Evolutionary conservation across 129 eudicot genomes (phyloP), one percentile per base, ranked within the genome.

Genomic region (Artemisia argyi): DNA sequence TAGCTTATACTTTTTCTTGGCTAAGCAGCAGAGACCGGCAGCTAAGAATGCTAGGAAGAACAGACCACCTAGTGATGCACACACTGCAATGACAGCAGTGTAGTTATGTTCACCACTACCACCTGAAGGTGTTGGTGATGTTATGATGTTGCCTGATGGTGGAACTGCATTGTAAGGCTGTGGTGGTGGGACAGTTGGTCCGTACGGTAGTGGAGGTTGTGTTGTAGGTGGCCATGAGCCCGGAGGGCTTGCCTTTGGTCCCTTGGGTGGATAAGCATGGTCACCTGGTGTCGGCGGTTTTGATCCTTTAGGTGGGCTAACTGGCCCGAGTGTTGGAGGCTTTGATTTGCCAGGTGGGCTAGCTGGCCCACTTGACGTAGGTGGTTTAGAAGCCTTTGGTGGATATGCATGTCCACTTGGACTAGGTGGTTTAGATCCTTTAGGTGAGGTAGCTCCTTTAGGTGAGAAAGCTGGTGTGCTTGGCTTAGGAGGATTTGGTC

Each of bases 21-120:
- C 83, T 72, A 87, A 56, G 69, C 92, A 90, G 28, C 86, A 84
- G 24, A 90, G 85, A 2, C 91, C 90, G 12, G 75, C 74, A 9
- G 93, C 96, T 0, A 90, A 81, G 78, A 90, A 90, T 70, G 93
- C 96, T 1, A 90, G 83, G 82, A 90, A 84, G 72, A 87, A 83
- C 12, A 60, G 80, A 2, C 93, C 93, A 57, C 96, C 96, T 1
- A 90, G 76, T 3, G 96, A 77, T 5, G 87, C 96, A 65, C 86
- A 83, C 64, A 90, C 91, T 0, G 86, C 88, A 19, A 90, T 87
- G 68, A 80, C 61, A 4, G 85, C 89, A 3, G 81, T 86, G 82
- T 84, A 83, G 74, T 82, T 71, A 49, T 66, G 73, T 44, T 86
- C 85, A 2, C 90, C 84, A 28, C 85, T 83, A 42, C 80, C 85